Conservation (phyloP, 352 stramenopile genomes). For the Achlya hypogyna region DNA sequence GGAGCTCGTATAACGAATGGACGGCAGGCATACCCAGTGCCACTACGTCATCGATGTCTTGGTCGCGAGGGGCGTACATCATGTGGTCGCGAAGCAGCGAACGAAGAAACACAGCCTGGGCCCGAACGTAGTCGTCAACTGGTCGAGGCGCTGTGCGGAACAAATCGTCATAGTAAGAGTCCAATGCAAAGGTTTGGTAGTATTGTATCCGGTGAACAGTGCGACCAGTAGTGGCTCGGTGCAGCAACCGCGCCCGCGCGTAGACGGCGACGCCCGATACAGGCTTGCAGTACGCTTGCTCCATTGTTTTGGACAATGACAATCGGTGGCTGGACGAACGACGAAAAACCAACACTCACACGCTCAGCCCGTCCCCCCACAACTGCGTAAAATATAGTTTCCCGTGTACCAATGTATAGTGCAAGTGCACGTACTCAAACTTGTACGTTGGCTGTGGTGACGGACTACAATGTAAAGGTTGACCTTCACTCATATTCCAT, state of each 20-base stretch:
- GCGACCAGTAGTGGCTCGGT: neutral
- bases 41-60: neutral
- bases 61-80: neutral
- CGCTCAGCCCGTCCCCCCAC: too few species aligned
- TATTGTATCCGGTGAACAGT: neutral
- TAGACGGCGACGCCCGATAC: neutral
- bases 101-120: neutral
- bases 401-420: too few species aligned
- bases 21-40: neutral
- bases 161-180: neutral
- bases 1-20: neutral
- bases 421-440: too few species aligned
- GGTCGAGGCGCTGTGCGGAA: neutral
- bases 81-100: neutral
- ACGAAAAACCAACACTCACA: too few species aligned
- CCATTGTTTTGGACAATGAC: too few species aligned
- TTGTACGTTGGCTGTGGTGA: too few species aligned
- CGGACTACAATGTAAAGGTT: too few species aligned
- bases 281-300: too few species aligned
- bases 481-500: too few species aligned
- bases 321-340: too few species aligned
- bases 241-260: neutral
- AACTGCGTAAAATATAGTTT: too few species aligned
- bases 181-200: neutral
- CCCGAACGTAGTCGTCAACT: neutral